Conservation (phyloP, 2,329 filamentous ascomycete genomes). For the Scedosporium dehoogii region DNA sequence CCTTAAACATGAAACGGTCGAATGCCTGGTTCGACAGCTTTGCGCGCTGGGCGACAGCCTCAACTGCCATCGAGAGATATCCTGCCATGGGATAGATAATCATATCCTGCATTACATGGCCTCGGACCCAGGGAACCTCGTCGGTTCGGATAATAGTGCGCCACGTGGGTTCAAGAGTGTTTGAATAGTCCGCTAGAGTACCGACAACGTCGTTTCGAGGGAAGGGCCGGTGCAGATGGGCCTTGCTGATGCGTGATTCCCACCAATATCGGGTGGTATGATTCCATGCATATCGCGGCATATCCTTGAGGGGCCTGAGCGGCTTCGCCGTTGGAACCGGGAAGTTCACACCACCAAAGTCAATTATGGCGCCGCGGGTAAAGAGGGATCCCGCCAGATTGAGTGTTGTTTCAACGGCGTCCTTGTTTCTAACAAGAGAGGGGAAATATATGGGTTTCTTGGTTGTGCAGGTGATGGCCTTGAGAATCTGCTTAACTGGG, state of each 20-base stretch:
- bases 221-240: constrained; percentile 32
- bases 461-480: constrained; percentile 8
- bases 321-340: constrained; percentile 7
- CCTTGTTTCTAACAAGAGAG: constrained; percentile 40
- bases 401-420: constrained; percentile 33
- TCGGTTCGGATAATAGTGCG: constrained; percentile 36
- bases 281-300: constrained; percentile 47
- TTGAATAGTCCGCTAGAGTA: constrained; percentile 30
- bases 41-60: constrained; percentile 32
- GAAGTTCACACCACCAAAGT: constrained; percentile 24
- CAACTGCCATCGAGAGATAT: constrained; percentile 38
- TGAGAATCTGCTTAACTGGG: constrained; percentile 25
- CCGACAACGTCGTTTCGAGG: constrained; percentile 43
- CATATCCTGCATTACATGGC: constrained; percentile 40
- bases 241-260: constrained; percentile 35
- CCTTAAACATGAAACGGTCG: constrained; percentile 26
- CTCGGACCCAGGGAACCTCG: constrained; percentile 41
- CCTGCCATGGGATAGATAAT: constrained; percentile 41
- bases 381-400: constrained; percentile 35
- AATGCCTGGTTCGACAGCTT: constrained; percentile 10
- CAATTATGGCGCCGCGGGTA: constrained; percentile 28
- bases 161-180: constrained; percentile 37
- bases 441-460: constrained; percentile 16
- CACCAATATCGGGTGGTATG: constrained; percentile 43
- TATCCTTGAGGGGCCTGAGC: constrained; percentile 28